Evolutionary conservation across 1,139 yeast genomes (phyloP).

Genomic region (Suhomyces ambrosiae): DNA sequence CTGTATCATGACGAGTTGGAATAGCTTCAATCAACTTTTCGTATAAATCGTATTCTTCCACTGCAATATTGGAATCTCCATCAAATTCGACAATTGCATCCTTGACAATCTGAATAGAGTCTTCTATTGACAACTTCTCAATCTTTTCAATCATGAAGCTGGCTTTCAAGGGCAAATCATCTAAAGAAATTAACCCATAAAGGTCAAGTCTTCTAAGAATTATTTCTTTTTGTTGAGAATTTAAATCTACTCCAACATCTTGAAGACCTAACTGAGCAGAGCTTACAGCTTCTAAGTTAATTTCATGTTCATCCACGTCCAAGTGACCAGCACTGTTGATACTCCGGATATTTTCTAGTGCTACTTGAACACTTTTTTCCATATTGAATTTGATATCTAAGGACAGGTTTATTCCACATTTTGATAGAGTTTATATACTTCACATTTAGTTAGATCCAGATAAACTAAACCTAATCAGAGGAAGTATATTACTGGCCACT

Average conservation of each 20-base stretch:
- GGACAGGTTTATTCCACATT: too few relatives aligned
- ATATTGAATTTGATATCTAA: neutral
- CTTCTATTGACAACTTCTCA: slow-evolving; percentile 23
- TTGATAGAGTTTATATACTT: too few relatives aligned
- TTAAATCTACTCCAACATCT: slow-evolving; percentile 27
- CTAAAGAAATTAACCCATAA: slow-evolving; percentile 27
- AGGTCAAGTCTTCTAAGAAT: slow-evolving; percentile 30
- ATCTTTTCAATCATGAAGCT: slow-evolving; percentile 35
- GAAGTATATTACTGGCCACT: too few relatives aligned
- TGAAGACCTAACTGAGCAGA: slow-evolving; percentile 26
- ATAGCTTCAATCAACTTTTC: slow-evolving; percentile 8
- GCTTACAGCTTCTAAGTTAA: slow-evolving; percentile 17
- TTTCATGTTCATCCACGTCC: slow-evolving; percentile 13
- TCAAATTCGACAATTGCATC: slow-evolving; percentile 22
- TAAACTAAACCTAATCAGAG: too few relatives aligned
- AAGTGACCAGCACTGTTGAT: slow-evolving; percentile 11
- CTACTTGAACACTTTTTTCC: neutral
- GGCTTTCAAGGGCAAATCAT: slow-evolving; percentile 31
- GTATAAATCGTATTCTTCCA: slow-evolving; percentile 16
- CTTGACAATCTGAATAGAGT: slow-evolving; percentile 24
- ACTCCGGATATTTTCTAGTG: slow-evolving; percentile 10
- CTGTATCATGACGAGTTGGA: neutral
- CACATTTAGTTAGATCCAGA: too few relatives aligned
- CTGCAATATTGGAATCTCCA: slow-evolving; percentile 26
- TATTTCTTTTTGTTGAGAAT: slow-evolving; percentile 24